Percentiles rank a stretch among this genome's conserved stretches.
These are phyloP conservation scores for Irpex rosettiformis DNA, from an alignment of 1,284 basidiomycete genomes.

Conservation along the genomic window DNA sequence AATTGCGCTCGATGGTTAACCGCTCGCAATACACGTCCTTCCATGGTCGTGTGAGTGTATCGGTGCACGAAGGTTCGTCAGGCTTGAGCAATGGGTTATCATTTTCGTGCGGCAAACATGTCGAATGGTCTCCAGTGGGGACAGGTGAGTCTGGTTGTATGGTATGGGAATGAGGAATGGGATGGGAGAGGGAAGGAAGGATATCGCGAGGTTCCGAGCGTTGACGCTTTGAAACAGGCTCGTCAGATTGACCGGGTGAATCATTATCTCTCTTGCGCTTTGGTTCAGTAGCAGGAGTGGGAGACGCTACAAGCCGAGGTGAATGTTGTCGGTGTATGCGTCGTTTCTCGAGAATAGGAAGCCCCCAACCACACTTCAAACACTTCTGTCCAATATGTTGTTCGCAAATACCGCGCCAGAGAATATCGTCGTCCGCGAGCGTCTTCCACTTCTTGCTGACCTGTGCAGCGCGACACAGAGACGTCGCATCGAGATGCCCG, in stretches of 20 bases:
- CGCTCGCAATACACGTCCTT: conserved; percentile 99
- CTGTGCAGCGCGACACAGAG: conserved; percentile 93
- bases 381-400: conserved; percentile 99
- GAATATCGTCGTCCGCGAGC: conserved; percentile 93
- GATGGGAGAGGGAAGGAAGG: conserved; percentile 7
- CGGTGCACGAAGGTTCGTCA: conserved; percentile 18
- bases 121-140: background rate
- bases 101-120: conserved; percentile 3
- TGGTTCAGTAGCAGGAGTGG: conserved; percentile 23
- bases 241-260: conserved; percentile 27
- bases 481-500: conserved; percentile 91
- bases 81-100: conserved; percentile 23
- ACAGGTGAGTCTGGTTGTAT: conserved; percentile 6
- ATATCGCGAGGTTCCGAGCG: conserved; percentile 27
- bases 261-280: conserved; percentile 24
- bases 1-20: conserved; percentile 81
- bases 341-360: conserved; percentile 86
- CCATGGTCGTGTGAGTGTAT: conserved; percentile 81
- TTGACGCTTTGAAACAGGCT: conserved; percentile 46
- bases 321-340: conserved; percentile 35
- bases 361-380: conserved; percentile 96
- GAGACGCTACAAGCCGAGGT: conserved; percentile 29
- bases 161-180: conserved; percentile 9
- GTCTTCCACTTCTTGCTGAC: conserved; percentile 85
- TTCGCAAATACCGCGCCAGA: conserved; percentile 97